Evolutionary conservation across 2,329 filamentous ascomycete species (phyloP).

Genomic region (Periconia macrospinosa): DNA sequence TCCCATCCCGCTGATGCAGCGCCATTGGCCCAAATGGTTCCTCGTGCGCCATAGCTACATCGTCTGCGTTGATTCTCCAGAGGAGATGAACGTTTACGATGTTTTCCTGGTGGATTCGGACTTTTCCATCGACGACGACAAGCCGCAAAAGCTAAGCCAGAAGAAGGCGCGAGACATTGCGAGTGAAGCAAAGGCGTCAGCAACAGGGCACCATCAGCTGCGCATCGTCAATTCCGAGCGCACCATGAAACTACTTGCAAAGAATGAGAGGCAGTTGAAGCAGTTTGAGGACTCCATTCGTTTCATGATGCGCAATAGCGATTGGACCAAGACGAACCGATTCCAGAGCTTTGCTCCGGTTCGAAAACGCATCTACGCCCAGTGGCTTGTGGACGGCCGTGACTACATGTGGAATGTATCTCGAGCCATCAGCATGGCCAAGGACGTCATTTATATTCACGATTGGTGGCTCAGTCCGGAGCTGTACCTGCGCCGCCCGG

Average conservation of each 20-base stretch:
- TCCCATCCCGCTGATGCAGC: constrained; percentile 74
- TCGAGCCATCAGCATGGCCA: constrained; percentile 92
- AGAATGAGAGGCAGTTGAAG: constrained; percentile 83
- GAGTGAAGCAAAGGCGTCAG: constrained; percentile 65
- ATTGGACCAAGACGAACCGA: constrained; percentile 81
- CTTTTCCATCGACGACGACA: constrained; percentile 79
- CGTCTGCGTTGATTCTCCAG: constrained; percentile 96
- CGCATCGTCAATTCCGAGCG: constrained; percentile 90
- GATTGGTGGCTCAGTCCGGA: constrained; percentile 99
- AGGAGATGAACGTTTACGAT: constrained; percentile 98
- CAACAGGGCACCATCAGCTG: constrained; percentile 77
- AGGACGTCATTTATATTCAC: constrained; percentile 97
- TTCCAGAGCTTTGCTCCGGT: constrained; percentile 95
- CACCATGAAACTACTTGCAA: constrained; percentile 85
- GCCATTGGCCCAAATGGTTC: constrained; percentile 95
- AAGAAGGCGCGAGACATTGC: constrained; percentile 64
- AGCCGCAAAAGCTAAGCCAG: constrained; percentile 55
- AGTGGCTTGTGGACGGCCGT: constrained; percentile 94
- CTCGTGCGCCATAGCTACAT: constrained; percentile 97
- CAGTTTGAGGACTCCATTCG: constrained; percentile 94
- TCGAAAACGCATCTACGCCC: constrained; percentile 80
- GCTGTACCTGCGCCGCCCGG: constrained; percentile 89
- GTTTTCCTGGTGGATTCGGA: constrained; percentile 94
- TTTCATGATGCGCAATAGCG: constrained; percentile 79
- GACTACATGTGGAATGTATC: constrained; percentile 99